Conservation (phyloP, 306 rosid species). For the Parietaria judaica region DNA sequence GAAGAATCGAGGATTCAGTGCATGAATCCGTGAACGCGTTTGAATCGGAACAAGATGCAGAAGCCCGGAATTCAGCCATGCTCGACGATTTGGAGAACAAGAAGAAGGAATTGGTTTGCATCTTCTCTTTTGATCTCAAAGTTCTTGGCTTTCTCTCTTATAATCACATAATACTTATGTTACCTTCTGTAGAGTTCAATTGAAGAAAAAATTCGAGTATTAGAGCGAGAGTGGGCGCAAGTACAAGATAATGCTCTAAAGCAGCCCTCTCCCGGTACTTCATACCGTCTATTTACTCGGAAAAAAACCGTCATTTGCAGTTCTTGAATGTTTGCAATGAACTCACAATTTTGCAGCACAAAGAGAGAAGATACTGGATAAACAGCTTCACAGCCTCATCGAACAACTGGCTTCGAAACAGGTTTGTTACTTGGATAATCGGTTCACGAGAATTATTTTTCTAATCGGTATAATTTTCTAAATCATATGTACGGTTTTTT, state of each 20-base stretch:
- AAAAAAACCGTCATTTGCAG: neutral
- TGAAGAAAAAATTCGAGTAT: conserved; percentile 45
- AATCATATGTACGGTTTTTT: conserved; percentile 3
- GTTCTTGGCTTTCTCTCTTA: conserved; percentile 1
- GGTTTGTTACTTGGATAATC: conserved; percentile 26
- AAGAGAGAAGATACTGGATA: conserved; percentile 81
- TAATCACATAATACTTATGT: conserved; percentile 3
- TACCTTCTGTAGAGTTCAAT: conserved; percentile 42
- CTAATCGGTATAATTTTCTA: too few species aligned
- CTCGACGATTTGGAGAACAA: conserved; percentile 57
- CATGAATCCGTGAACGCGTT: conserved; percentile 22
- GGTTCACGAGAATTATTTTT: neutral
- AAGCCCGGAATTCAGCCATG: conserved; percentile 29
- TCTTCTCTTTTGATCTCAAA: conserved; percentile 13
- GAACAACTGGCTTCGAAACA: conserved; percentile 84
- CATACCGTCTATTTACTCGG: neutral
- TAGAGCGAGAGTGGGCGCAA: conserved; percentile 62
- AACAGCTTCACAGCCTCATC: conserved; percentile 77
- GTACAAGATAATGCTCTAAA: conserved; percentile 58
- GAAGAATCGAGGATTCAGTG: conserved; percentile 25
- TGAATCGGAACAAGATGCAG: conserved; percentile 35
- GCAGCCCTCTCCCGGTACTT: conserved; percentile 78
- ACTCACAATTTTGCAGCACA: conserved; percentile 50
- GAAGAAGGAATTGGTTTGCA: conserved; percentile 70
- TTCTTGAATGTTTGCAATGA: neutral